A percentile compares a stretch with the other conserved stretches of the same genome.
Conservation (phyloP, 805 yeast genomes). For the Candida krabiensis region DNA sequence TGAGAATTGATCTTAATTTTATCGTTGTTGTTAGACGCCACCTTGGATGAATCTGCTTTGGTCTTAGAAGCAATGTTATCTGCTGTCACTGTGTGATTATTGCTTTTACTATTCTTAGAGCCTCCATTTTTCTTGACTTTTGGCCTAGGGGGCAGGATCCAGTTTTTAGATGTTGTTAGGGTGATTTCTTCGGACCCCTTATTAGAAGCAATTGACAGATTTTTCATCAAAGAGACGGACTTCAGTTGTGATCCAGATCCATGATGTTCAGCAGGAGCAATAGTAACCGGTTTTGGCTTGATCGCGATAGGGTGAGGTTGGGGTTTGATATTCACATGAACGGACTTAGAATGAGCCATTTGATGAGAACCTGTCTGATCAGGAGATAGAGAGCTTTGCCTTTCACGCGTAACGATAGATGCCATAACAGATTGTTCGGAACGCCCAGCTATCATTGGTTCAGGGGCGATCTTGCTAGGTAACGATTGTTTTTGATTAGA, state of each 20-base stretch:
- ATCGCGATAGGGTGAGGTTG: constrained; percentile 32
- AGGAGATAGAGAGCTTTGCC: background rate
- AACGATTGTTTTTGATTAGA: too few relatives aligned
- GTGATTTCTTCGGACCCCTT: constrained; percentile 32
- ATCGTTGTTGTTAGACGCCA: constrained; percentile 14
- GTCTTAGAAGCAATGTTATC: constrained; percentile 3
- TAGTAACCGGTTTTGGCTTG: constrained; percentile 28
- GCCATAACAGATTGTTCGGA: background rate
- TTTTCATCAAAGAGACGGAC: constrained; percentile 8
- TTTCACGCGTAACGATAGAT: too few relatives aligned
- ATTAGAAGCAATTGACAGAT: constrained; percentile 21
- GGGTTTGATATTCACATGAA: constrained; percentile 8
- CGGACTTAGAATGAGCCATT: constrained; percentile 14
- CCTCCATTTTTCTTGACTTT: constrained; percentile 27
- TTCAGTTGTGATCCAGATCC: constrained; percentile 4
- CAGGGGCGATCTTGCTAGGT: too few relatives aligned
- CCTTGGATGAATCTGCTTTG: background rate
- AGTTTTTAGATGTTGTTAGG: constrained; percentile 36
- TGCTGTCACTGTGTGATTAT: constrained; percentile 6
- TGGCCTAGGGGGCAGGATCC: constrained; percentile 61
- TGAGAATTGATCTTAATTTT: constrained; percentile 31
- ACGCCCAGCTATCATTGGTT: background rate
- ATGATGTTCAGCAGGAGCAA: constrained; percentile 20
- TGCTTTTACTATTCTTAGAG: constrained; percentile 6
- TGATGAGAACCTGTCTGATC: constrained; percentile 2